phyloP scores from a whole-genome alignment of 805 yeast genomes.

The Yarrowia sp. region DNA sequence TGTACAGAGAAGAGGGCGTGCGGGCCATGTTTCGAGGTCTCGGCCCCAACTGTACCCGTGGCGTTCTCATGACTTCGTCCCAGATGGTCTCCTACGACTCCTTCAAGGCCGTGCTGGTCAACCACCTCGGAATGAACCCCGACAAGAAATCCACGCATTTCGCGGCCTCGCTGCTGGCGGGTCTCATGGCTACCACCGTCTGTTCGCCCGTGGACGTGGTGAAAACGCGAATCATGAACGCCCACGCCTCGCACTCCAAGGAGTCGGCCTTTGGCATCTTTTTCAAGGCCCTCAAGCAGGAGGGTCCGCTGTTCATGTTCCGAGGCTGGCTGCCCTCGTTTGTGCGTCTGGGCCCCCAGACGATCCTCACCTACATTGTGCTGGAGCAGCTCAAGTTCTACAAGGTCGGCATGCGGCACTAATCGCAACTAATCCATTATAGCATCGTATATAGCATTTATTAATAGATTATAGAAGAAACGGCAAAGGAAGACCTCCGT shows the following conservation, averaged over 20 bases:
- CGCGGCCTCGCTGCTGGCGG: slow-evolving; percentile 78
- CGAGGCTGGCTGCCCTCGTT: slow-evolving; percentile 93
- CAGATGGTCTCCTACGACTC: slow-evolving; percentile 89
- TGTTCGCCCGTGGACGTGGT: slow-evolving; percentile 94
- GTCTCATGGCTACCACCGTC: slow-evolving; percentile 86
- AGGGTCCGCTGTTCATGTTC: slow-evolving; percentile 82
- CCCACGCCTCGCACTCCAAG: slow-evolving; percentile 48
- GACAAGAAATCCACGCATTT: slow-evolving; percentile 74
- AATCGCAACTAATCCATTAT: not conserved
- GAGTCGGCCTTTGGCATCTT: slow-evolving; percentile 61
- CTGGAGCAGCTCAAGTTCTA: slow-evolving; percentile 52
- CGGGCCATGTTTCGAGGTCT: slow-evolving; percentile 72
- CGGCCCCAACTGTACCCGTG: slow-evolving; percentile 78
- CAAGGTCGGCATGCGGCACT: slow-evolving; percentile 42
- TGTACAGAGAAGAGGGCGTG: slow-evolving; percentile 66
- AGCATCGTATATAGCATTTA: slow-evolving; percentile 23
- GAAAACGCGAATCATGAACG: slow-evolving; percentile 86
- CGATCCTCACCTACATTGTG: slow-evolving; percentile 53
- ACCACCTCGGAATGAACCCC: slow-evolving; percentile 59
- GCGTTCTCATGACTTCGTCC: slow-evolving; percentile 86
- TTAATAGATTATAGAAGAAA: slow-evolving; percentile 18
- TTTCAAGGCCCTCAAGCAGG: slow-evolving; percentile 62
- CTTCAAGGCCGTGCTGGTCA: slow-evolving; percentile 67
- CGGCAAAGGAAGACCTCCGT: no score
- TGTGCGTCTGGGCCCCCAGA: slow-evolving; percentile 78